These are phyloP conservation scores for Zarea fungicola DNA, from an alignment of 2,329 filamentous ascomycete species.

Conservation along the genomic window DNA sequence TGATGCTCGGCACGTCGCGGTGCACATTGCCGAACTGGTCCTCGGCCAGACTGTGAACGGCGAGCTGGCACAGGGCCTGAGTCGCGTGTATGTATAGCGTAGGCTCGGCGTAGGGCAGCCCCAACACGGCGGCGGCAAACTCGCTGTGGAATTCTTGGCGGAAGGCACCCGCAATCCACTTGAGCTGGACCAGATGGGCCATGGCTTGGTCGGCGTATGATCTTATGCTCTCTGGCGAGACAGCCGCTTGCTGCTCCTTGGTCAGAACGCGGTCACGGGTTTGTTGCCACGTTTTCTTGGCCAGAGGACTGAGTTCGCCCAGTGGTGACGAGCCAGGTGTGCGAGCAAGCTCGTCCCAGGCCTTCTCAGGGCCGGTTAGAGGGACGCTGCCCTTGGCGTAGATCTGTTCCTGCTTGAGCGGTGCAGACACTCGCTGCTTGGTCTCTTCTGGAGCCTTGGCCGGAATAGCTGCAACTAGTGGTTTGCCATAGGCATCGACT, in stretches of 20 bases:
- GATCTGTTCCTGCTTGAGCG: conserved; percentile 41
- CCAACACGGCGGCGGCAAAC: conserved; percentile 64
- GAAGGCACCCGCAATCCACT: conserved; percentile 62
- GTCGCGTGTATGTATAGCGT: conserved; percentile 66
- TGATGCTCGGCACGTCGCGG: conserved; percentile 67
- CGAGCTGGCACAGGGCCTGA: conserved; percentile 63
- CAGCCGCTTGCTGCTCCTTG: conserved; percentile 49
- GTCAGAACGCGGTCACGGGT: conserved; percentile 44
- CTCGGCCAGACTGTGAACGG: conserved; percentile 69
- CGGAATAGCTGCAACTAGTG: conserved; percentile 28
- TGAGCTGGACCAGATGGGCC: conserved; percentile 39
- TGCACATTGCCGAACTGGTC: conserved; percentile 86
- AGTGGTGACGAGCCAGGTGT: conserved; percentile 44
- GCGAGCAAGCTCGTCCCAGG: conserved; percentile 37
- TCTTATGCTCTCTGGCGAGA: conserved; percentile 44
- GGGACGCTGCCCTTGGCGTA: conserved; percentile 38
- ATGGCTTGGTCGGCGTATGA: conserved; percentile 45
- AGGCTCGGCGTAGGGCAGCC: conserved; percentile 65
- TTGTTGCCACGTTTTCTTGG: conserved; percentile 44
- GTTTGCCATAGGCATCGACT: conserved; percentile 57
- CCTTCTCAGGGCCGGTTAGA: conserved; percentile 40
- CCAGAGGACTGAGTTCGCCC: conserved; percentile 45
- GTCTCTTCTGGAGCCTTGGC: conserved; percentile 26
- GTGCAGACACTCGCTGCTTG: conserved; percentile 32
- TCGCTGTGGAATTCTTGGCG: conserved; percentile 62